Evolutionary conservation across 805 yeast genomes (phyloP).

Genomic region (Zygosaccharomyces lentus): DNA sequence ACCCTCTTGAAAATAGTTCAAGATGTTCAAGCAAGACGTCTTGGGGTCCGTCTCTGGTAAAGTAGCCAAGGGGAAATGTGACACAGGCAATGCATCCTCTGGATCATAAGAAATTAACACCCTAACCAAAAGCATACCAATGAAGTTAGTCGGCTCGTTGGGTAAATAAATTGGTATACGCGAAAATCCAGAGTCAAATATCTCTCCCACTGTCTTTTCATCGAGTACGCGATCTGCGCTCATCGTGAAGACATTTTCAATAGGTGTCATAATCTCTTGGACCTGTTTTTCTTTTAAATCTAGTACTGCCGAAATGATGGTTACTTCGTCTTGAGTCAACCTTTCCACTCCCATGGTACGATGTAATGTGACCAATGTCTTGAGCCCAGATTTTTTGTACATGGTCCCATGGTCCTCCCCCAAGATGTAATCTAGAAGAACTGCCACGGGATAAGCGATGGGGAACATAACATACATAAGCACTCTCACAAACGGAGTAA

Average conservation of each 20-base stretch:
- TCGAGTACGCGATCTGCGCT: constrained; percentile 77
- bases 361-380: constrained; percentile 88
- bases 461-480: constrained; percentile 92
- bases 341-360: constrained; percentile 94
- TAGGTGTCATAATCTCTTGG: constrained; percentile 87
- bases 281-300: constrained; percentile 92
- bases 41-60: constrained; percentile 90
- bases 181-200: constrained; percentile 89
- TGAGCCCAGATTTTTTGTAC: constrained; percentile 87
- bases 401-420: constrained; percentile 97
- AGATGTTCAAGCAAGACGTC: constrained; percentile 88
- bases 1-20: constrained; percentile 96
- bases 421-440: constrained; percentile 69
- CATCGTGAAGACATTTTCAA: constrained; percentile 83
- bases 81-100: constrained; percentile 88
- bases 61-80: constrained; percentile 91
- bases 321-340: constrained; percentile 90
- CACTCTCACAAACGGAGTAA: constrained; percentile 79
- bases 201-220: constrained; percentile 80
- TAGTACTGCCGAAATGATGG: constrained; percentile 88
- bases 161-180: constrained; percentile 93
- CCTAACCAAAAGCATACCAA: constrained; percentile 91
- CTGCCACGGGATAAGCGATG: constrained; percentile 84
- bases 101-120: constrained; percentile 94
- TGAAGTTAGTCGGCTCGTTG: constrained; percentile 80